Base-by-base conservation (phyloP, 2,329 filamentous ascomycete genomes). In the Diplodia corticola region DNA sequence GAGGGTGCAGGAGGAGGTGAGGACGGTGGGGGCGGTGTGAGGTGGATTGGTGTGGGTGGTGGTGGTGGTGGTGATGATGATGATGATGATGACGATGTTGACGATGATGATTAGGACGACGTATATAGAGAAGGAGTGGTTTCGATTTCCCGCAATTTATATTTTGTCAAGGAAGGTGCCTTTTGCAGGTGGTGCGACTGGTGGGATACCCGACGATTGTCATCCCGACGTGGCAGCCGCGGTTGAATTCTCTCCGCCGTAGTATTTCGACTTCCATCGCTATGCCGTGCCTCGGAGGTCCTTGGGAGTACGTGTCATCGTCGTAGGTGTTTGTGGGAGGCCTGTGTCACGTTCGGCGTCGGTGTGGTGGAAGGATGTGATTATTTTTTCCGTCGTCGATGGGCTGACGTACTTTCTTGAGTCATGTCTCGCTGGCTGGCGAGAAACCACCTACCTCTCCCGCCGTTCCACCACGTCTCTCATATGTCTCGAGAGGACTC, bases 1-100 rank as follows among this genome's bases (percentile, higher is more conserved):
- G 55, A 20, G 55, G 24, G 37, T 59, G 37, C 33, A 57, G 22
- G 55, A 59, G 55, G 57, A 49, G 40, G 22, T 26, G 57, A 28
- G 15, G 51, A 33, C 15, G 15, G 55, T 33, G 30, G 40, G 17
- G 44, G 40, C 57, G 40, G 57, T 61, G 12, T 50, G 57, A 61
- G 24, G 37, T 13, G 37, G 24, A 5, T 10, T n/a, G 30, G 20
- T 37, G 53, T n/a, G n/a, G n/a, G n/a, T n/a, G n/a, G n/a, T n/a
- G n/a, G n/a, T n/a, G n/a, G n/a, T n/a, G n/a, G n/a, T n/a, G n/a
- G n/a, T n/a, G n/a, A 33, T 33, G 30, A 33, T 33, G n/a, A n/a
- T 33, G 30, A 10, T 10, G 10, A 33, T 33, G 30, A 33, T 33
- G 30, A 33, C 9, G 30, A 33, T 33, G 53, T 9, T 24, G 26